Conservation (phyloP, 495 filamentous ascomycete genomes). For the Schizothecium vesticola region DNA sequence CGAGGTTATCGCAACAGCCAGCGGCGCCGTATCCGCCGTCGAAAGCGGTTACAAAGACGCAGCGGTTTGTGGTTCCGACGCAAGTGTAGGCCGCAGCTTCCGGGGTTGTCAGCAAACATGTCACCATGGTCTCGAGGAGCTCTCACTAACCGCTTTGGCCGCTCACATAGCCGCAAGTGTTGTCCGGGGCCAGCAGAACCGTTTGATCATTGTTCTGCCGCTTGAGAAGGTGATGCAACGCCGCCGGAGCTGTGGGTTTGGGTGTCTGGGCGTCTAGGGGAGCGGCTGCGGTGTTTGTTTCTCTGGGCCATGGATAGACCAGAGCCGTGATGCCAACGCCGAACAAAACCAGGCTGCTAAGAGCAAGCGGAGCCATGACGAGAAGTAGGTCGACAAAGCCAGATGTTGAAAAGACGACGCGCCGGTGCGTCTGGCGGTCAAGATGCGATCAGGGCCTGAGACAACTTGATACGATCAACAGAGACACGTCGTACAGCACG, state of each 20-base stretch:
- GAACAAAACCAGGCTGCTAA: conserved; percentile 18
- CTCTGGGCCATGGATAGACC: conserved; percentile 29
- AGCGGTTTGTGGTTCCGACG: neutral
- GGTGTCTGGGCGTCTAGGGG: conserved; percentile 19
- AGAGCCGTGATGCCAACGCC: conserved; percentile 30
- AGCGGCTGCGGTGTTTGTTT: conserved; percentile 22
- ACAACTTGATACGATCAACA: neutral
- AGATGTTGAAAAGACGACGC: neutral
- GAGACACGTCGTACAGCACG: neutral
- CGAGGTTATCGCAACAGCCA: conserved; percentile 21
- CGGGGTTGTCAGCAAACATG: neutral
- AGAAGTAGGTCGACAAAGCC: neutral
- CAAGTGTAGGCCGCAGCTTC: conserved; percentile 30
- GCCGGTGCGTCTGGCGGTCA: neutral
- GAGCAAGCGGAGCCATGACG: conserved; percentile 1
- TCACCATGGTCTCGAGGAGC: neutral
- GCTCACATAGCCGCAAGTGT: conserved; percentile 44
- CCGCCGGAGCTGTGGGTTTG: conserved; percentile 31
- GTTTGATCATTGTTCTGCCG: conserved; percentile 27
- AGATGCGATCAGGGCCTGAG: neutral
- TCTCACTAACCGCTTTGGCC: conserved; percentile 30
- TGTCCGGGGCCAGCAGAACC: conserved; percentile 42
- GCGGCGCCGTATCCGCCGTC: conserved; percentile 6
- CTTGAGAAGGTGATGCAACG: conserved; percentile 25
- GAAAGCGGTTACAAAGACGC: conserved; percentile 5